Conservation (phyloP, 2,329 filamentous ascomycete species). For the Trichoderma brevicompactum region DNA sequence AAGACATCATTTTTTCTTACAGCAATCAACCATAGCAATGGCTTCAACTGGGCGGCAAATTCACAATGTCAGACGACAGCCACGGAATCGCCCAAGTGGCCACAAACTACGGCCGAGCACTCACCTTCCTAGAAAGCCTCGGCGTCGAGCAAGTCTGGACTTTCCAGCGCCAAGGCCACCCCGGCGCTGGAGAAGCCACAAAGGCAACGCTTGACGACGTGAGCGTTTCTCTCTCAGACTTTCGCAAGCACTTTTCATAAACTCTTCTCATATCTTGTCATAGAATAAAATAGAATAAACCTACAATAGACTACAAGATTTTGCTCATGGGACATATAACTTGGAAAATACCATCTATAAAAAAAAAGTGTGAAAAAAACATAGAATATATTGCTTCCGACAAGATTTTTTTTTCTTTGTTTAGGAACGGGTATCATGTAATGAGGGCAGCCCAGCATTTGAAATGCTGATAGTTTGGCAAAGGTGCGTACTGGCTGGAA, state of each 20-base stretch:
- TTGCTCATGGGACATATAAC: neutral
- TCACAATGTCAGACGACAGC: constrained; percentile 94
- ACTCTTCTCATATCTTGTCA: neutral
- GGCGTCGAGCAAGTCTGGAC: constrained; percentile 68
- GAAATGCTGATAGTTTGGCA: neutral
- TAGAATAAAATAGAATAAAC: neutral
- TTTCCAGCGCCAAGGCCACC: constrained; percentile 46
- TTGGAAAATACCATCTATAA: neutral
- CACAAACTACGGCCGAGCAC: constrained; percentile 75
- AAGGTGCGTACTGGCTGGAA: constrained; percentile 29
- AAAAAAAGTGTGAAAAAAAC: neutral
- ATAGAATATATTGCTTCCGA: constrained; percentile 13
- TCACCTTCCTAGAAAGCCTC: constrained; percentile 70
- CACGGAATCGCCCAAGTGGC: constrained; percentile 86
- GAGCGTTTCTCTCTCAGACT: constrained; percentile 48
- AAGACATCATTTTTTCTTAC: neutral
- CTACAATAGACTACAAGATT: constrained; percentile 1
- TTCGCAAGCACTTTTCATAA: constrained; percentile 41
- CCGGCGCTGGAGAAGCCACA: constrained; percentile 36
- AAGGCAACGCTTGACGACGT: constrained; percentile 49
- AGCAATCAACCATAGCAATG: constrained; percentile 62
- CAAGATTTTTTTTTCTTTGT: constrained; percentile 12
- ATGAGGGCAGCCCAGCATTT: constrained; percentile 28
- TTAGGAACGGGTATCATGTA: constrained; percentile 36
- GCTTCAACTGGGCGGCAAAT: constrained; percentile 72